Evolutionary conservation across 352 stramenopile genomes (phyloP), one percentile per base, ranked within the genome.

Genomic region (Globisporangium carolinianum): DNA sequence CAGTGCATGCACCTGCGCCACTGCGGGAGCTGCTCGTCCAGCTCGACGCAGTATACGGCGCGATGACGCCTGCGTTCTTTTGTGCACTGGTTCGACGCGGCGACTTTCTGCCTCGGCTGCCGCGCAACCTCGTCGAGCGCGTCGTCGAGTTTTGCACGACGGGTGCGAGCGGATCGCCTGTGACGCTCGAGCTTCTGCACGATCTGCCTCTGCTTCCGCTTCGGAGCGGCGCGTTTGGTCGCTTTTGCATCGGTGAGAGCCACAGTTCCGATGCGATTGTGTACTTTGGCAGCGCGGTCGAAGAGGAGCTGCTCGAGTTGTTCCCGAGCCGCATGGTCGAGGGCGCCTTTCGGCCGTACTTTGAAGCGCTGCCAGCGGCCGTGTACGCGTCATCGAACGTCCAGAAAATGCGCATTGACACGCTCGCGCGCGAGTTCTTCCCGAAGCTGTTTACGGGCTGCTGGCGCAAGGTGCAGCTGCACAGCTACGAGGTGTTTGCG

Each of bases 41-140:
- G 49, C 55, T 73, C 38, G 53, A 83, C 55, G 66, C 66, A 45
- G 72, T 89, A 7, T 67, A 77, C 55, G 75, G 75, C 51, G 63
- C 69, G 15, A 87, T 76, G 75, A 86, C 72, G 12, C 76, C 79
- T 35, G 47, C 50, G 3, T 76, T 83, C 58, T 89, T 85, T 47
- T 79, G 76, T n/a, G 24, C 69, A 8, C 53, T 89, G 41, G 57
- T 75, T 32, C 57, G 63, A 38, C 53, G 63, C 49, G 67, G 66
- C 37, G 56, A 69, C 6, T 78, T 84, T 39, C 46, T 87, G 4
- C 64, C 68, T n/a, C 11, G 7, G 0, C 67, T 87, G 37, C 52
- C 68, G 10, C 43, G 57, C 14, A 54, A 67, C 14, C 41, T 58
- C 50, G 60, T 80, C 15, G 54, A 47, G 37, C 60, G 68, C 42